These are phyloP conservation scores for Penicillium sp. DNA, from an alignment of 2,329 filamentous ascomycete species.

Conservation along the genomic window DNA sequence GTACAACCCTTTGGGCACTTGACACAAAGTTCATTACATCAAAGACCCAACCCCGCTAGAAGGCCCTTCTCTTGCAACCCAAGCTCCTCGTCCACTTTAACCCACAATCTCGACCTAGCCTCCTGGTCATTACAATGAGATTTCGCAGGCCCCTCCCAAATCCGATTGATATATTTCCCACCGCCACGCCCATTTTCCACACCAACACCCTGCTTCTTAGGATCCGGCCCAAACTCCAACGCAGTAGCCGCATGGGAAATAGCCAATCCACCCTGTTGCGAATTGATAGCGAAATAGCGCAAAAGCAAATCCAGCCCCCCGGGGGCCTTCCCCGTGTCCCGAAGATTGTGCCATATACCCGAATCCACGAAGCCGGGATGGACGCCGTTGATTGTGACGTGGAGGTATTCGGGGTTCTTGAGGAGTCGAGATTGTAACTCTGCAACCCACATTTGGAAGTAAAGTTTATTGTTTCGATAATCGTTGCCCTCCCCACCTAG, in stretches of 20 bases:
- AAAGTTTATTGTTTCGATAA: conserved; percentile 20
- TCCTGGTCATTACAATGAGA: not conserved
- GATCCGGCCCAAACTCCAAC: conserved; percentile 2
- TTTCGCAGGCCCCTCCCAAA: conserved; percentile 4
- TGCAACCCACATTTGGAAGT: conserved; percentile 17
- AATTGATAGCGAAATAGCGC: conserved; percentile 8
- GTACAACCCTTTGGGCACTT: no score
- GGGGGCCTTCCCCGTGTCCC: not conserved
- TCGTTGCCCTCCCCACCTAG: conserved; percentile 2
- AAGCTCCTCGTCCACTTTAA: conserved; percentile 7
- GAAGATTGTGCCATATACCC: conserved; percentile 12
- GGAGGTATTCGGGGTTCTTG: conserved; percentile 13
- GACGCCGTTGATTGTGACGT: conserved; percentile 19
- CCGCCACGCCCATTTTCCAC: not conserved
- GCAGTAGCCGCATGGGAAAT: conserved; percentile 3
- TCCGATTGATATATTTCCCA: conserved; percentile 12
- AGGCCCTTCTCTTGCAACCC: conserved; percentile 2
- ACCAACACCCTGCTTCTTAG: conserved; percentile 3
- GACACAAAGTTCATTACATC: not conserved
- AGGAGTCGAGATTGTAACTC: conserved; percentile 18
- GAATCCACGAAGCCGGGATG: conserved; percentile 19
- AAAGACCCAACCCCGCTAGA: not conserved
- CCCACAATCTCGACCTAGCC: conserved; percentile 8
- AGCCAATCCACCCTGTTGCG: conserved; percentile 5
- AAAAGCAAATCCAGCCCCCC: not conserved